Evolutionary conservation across 495 filamentous ascomycete genomes (phyloP), one percentile per base, ranked within the genome.

Genomic region (Hyaloscypha bicolor): DNA sequence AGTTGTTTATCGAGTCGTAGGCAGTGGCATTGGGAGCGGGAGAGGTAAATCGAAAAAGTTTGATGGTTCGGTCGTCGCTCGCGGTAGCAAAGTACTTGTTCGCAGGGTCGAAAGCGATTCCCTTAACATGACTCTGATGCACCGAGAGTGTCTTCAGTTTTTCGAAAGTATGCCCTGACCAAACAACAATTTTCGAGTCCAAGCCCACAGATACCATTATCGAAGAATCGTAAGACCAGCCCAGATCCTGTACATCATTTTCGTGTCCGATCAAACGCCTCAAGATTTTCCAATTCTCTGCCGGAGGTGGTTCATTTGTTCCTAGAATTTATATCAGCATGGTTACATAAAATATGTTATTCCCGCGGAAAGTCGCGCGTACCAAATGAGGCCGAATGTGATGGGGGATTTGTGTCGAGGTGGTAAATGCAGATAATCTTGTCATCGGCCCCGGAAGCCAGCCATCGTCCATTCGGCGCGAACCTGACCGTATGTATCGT

Each of bases 31-130:
- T 97, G n/a, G 94, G 90, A 0, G 87, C 83, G 0, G 95, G 95
- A 2, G 93, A 89, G 16, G 90, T 97, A 76, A 97, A 99, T 62
- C 94, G 90, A 79, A 96, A 97, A 66, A 99, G 91, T 75, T 97
- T 97, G 78, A 99, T 95, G 8, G 93, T 93, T 35, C 95, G 89
- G 75, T 99, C 95, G 75, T 99, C 95, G 79, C 92, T 96, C 1
- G 95, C 93, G 1, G 95, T 99, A 32, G 95, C 95, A 78, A 99
- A 99, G 81, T 96, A 98, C 74, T 98, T 98, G 79, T 97, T 98
- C 22, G 96, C 96, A 2, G 95, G 95, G 73, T 99, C 95, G 74
- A 99, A 99, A 1, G 93, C 96, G 73, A 99, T 92, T 30, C 95
- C 95, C 77, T 99, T 99, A 75, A 99, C 96, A 73, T 97, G 95